These are phyloP conservation scores for Gryganskiella cystojenkinii DNA, from an alignment of 192 early-diverging fungal genomes.

Conservation along the genomic window DNA sequence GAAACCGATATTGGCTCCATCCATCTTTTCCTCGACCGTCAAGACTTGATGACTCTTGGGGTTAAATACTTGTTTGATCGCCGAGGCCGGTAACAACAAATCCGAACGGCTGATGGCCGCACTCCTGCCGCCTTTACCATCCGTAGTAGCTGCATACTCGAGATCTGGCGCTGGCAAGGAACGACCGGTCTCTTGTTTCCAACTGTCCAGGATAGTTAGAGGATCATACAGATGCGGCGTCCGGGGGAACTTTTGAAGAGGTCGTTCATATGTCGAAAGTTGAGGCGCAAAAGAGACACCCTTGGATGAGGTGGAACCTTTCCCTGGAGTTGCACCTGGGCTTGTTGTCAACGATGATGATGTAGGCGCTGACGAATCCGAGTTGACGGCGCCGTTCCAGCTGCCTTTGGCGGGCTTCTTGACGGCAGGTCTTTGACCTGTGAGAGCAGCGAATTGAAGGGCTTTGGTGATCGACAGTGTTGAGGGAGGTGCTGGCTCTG, in stretches of 20 bases:
- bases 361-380: not conserved
- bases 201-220: slow-evolving; percentile 29
- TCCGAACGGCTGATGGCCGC: slow-evolving; percentile 42
- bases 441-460: slow-evolving; percentile 32
- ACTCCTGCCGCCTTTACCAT: slow-evolving; percentile 4
- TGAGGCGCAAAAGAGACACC: slow-evolving; percentile 44
- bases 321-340: not conserved
- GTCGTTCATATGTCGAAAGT: slow-evolving; percentile 28
- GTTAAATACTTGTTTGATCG: slow-evolving; percentile 28
- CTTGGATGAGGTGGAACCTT: slow-evolving; percentile 16
- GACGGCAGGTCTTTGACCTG: slow-evolving; percentile 41
- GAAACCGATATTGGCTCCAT: slow-evolving; percentile 52
- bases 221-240: slow-evolving; percentile 50
- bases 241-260: slow-evolving; percentile 48
- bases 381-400: slow-evolving; percentile 16
- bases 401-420: slow-evolving; percentile 43
- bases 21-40: slow-evolving; percentile 50
- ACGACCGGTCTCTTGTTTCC: slow-evolving; percentile 10
- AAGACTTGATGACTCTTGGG: slow-evolving; percentile 42
- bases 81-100: slow-evolving; percentile 35
- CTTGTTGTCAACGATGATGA: not conserved
- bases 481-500: not conserved
- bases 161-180: not conserved
- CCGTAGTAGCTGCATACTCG: too few relatives aligned
- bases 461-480: slow-evolving; percentile 23